Base-by-base conservation (phyloP, 2,329 filamentous ascomycete genomes). In the Emydomyces testavorans region DNA sequence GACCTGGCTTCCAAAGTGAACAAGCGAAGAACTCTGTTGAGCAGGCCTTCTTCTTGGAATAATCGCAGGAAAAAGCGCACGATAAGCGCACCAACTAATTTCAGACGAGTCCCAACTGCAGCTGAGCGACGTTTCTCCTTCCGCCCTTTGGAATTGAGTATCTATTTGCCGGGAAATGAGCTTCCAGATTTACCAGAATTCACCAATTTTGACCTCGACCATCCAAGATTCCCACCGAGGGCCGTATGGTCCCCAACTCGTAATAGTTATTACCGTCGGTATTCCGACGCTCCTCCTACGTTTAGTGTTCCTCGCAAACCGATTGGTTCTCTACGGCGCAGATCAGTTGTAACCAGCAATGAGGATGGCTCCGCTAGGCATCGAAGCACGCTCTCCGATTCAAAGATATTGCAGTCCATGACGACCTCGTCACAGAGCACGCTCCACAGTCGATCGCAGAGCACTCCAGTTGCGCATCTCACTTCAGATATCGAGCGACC, bases 141-240 rank as follows among this genome's bases (percentile, higher is more conserved):
- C 53, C 57, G 63, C 28, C 70, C 69, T 3, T 58, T 73, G n/a
- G 64, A 72, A 56, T 59, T 73, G 39, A 72, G 64, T 54, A 71
- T 73, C 46, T 65, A 71, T 54, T 56, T 62, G 45, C 62, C 66
- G n/a, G 63, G 63, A 32, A 68, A 70, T 54, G 60, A 62, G 49
- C 56, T 72, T 11, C 68, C 70, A 23, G 62, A 69, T 49, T 60
- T 73, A 24, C 70, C 70, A 16, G 59, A 60, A 20, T 73, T 73
- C 51, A 62, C 65, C 15, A 46, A 58, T 2, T 65, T 68, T 39
- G 59, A 60, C n/a, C 50, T 68, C 13, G 60, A 62, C 1, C 59
- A 60, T 50, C 57, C 60, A 54, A 51, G 57, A 52, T 53, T 57
- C 2, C 67, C 67, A 2, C 58, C 62, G 13, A 65, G 58, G 46